phyloP scores from a whole-genome alignment of 805 yeast species.

The Candida piceae region DNA sequence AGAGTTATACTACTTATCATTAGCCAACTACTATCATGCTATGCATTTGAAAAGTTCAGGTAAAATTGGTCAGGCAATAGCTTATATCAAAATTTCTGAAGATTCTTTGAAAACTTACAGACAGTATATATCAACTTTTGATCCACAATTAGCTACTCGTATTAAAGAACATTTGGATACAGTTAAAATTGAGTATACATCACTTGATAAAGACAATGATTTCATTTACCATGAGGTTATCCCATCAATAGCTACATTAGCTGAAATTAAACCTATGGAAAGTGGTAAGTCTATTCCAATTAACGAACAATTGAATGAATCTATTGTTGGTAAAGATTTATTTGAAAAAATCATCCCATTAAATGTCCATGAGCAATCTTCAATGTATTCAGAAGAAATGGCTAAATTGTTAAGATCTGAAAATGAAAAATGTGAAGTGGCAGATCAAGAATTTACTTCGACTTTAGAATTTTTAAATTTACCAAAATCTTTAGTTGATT shows the following conservation, averaged over 20 bases:
- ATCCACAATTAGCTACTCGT: constrained; percentile 29
- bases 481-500: constrained; percentile 57
- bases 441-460: constrained; percentile 73
- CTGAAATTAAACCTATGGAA: constrained; percentile 63
- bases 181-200: constrained; percentile 26
- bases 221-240: constrained; percentile 77
- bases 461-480: constrained; percentile 76
- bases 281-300: constrained; percentile 59
- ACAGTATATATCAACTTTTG: constrained; percentile 15
- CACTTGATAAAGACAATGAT: constrained; percentile 77
- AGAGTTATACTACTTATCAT: constrained; percentile 47
- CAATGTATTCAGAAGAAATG: constrained; percentile 85
- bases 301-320: constrained; percentile 42
- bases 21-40: constrained; percentile 59
- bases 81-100: constrained; percentile 34
- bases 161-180: constrained; percentile 16
- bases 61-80: constrained; percentile 75
- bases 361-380: constrained; percentile 79
- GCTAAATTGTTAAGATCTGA: constrained; percentile 71
- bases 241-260: constrained; percentile 56
- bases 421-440: constrained; percentile 67
- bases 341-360: constrained; percentile 81
- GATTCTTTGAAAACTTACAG: constrained; percentile 29
- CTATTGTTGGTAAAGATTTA: constrained; percentile 47
- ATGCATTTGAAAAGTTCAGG: constrained; percentile 46